phyloP scores from a whole-genome alignment of 2,329 filamentous ascomycete genomes.

The Claviceps capensis region DNA sequence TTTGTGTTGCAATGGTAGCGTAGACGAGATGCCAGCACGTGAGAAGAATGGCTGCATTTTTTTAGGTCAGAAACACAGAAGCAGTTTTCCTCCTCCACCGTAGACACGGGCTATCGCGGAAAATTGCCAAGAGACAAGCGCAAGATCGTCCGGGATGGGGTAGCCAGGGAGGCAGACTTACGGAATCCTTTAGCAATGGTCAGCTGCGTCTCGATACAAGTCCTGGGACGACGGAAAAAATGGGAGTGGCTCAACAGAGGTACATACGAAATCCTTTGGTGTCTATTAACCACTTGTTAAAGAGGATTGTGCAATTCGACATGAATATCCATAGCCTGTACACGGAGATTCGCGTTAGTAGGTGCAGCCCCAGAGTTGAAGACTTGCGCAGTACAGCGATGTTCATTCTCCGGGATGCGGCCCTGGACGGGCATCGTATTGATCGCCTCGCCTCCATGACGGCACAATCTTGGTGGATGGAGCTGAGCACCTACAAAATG shows the following conservation, averaged over 20 bases:
- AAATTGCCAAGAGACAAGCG: not conserved
- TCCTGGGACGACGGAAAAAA: not conserved
- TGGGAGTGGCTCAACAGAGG: not conserved
- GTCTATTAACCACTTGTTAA: conserved; percentile 84
- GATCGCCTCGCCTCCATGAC: not conserved
- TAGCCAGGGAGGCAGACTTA: not conserved
- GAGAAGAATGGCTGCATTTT: conserved; percentile 39
- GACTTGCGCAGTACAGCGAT: not conserved
- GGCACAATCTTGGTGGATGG: not conserved
- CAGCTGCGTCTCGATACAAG: not conserved
- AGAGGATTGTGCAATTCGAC: conserved; percentile 74
- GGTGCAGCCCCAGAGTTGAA: not conserved
- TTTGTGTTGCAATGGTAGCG: conserved; percentile 50
- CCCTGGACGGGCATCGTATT: not conserved
- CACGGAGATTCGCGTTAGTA: not conserved
- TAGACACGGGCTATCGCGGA: too few relatives aligned
- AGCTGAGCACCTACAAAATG: conserved; percentile 15
- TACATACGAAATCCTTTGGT: conserved; percentile 13
- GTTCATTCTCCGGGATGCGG: too few relatives aligned
- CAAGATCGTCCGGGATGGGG: not conserved
- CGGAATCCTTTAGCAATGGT: not conserved
- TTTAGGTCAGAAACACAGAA: not conserved
- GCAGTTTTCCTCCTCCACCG: not conserved
- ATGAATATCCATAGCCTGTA: conserved; percentile 64
- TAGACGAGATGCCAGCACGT: conserved; percentile 57